Evolutionary conservation across 495 filamentous ascomycete genomes (phyloP).

Genomic region (Neurospora discreta): DNA sequence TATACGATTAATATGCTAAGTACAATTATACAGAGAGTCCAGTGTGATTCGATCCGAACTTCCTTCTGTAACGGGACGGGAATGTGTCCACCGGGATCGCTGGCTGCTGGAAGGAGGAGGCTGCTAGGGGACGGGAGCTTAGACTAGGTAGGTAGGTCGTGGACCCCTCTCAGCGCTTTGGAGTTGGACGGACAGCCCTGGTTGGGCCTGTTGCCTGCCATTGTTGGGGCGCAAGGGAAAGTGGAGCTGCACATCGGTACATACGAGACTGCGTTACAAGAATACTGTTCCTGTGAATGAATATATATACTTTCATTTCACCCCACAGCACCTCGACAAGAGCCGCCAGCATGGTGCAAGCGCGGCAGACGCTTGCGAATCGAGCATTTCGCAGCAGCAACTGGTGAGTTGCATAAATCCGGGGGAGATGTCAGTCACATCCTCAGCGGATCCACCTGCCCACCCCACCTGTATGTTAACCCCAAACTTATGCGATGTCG

Average conservation of each 20-base stretch:
- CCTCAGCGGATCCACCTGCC: slow-evolving; percentile 4
- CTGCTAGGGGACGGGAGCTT: neutral
- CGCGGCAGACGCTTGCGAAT: neutral
- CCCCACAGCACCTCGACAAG: neutral
- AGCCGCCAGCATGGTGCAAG: neutral
- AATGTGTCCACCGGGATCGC: slow-evolving; percentile 1
- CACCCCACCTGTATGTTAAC: neutral
- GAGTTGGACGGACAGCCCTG: neutral
- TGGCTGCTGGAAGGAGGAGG: slow-evolving; percentile 8
- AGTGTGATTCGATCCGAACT: neutral
- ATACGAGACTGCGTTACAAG: neutral
- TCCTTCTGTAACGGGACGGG: neutral
- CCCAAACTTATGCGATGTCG: neutral
- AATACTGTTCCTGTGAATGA: neutral
- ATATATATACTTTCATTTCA: neutral
- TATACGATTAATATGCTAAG: neutral
- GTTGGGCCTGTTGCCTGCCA: neutral
- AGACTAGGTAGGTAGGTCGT: neutral
- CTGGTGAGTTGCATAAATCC: slow-evolving; percentile 6
- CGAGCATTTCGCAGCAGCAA: slow-evolving; percentile 3
- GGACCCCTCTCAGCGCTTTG: neutral
- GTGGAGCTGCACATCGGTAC: neutral
- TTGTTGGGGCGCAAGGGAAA: neutral
- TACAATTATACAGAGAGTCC: neutral
- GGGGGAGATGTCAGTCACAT: slow-evolving; percentile 1